A percentile compares a stretch with the other conserved stretches of the same genome.
phyloP scores from a whole-genome alignment of 2,329 filamentous ascomycete species.

The Canariomyces notabilis region DNA sequence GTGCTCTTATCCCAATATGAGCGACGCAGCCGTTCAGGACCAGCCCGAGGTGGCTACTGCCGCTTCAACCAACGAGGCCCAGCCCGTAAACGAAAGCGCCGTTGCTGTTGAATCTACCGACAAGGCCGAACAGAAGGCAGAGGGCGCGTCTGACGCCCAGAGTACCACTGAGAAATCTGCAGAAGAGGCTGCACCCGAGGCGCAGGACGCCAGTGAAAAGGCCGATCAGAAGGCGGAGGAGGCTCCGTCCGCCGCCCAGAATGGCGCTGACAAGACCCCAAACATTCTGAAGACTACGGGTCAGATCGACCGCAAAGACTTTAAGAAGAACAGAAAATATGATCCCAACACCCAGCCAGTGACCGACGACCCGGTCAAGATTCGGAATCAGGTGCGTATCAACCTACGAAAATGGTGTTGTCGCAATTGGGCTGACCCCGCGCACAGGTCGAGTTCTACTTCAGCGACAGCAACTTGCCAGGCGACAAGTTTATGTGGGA shows the following conservation, averaged over 20 bases:
- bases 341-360: conserved; percentile 63
- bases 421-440: conserved; percentile 12
- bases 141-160: conserved; percentile 25
- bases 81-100: conserved; percentile 25
- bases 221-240: conserved; percentile 24
- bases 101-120: conserved; percentile 21
- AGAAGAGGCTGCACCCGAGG: too few species aligned
- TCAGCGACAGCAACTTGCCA: conserved; percentile 84
- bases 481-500: conserved; percentile 84
- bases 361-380: conserved; percentile 71
- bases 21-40: conserved; percentile 26
- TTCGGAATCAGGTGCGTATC: conserved; percentile 68
- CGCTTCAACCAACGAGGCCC: conserved; percentile 27
- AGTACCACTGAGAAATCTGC: too few species aligned
- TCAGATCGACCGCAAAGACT: conserved; percentile 35
- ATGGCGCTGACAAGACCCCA: conserved; percentile 11
- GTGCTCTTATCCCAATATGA: conserved; percentile 30
- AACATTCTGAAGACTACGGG: conserved; percentile 43
- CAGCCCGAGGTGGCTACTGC: conserved; percentile 24
- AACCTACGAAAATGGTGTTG: background rate
- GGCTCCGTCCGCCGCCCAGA: conserved; percentile 9
- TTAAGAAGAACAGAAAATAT: conserved; percentile 60
- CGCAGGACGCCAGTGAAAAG: too few species aligned
- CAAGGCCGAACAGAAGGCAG: conserved; percentile 24
- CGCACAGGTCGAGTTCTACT: conserved; percentile 88